Conservation (phyloP, 169 alveolate species). For the Haemoproteus tartakovskyi region DNA sequence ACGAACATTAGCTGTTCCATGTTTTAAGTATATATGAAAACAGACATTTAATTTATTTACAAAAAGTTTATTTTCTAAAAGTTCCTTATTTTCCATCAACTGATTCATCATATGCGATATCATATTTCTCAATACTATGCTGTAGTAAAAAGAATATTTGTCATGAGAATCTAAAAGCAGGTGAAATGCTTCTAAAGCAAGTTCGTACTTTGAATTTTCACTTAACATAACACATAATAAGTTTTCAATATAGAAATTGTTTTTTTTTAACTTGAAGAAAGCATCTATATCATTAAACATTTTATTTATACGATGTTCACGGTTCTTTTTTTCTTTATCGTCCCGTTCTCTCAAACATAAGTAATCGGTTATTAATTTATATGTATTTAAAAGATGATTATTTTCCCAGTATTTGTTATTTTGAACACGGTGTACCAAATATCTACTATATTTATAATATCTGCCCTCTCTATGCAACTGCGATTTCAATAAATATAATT, state of each 20-base stretch:
- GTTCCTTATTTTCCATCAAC: slow-evolving; percentile 23
- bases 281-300: no score
- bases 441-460: slow-evolving; percentile 53
- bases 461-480: slow-evolving; percentile 14
- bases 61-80: slow-evolving; percentile 47
- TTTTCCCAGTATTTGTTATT: neutral
- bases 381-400: slow-evolving; percentile 15
- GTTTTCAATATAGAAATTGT: slow-evolving; percentile 26
- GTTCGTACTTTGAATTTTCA: slow-evolving; percentile 25
- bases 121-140: slow-evolving; percentile 10
- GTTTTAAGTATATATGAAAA: slow-evolving; percentile 41
- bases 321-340: slow-evolving; percentile 10
- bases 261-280: no score
- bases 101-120: slow-evolving; percentile 41
- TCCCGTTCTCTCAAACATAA: slow-evolving; percentile 17
- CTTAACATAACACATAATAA: slow-evolving; percentile 21
- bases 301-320: slow-evolving; percentile 7
- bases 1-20: slow-evolving; percentile 26
- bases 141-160: slow-evolving; percentile 10
- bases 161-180: slow-evolving; percentile 18
- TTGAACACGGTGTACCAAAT: slow-evolving; percentile 18
- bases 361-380: slow-evolving; percentile 29
- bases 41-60: slow-evolving; percentile 37
- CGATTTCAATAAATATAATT: slow-evolving; percentile 17
- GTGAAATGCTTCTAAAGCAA: slow-evolving; percentile 44